These are phyloP conservation scores for Leishmania gerbilli DNA, from an alignment of 208 protist species.

Conservation along the genomic window DNA sequence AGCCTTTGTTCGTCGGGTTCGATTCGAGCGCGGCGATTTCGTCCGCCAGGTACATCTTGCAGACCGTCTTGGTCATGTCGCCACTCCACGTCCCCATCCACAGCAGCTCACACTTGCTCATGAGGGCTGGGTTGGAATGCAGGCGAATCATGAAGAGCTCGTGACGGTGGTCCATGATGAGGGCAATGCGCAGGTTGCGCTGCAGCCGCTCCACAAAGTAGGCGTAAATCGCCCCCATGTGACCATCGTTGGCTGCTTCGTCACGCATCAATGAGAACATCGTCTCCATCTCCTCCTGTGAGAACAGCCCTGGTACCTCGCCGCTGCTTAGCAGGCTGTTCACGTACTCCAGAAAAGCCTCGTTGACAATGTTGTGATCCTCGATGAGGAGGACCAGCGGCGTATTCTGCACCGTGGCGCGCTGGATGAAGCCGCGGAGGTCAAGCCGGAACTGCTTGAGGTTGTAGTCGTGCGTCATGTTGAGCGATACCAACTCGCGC, in stretches of 20 bases:
- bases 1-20: constrained; percentile 68
- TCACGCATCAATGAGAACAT: constrained; percentile 93
- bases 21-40: constrained; percentile 71
- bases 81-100: constrained; percentile 95
- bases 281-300: constrained; percentile 95
- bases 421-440: constrained; percentile 79
- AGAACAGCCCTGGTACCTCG: constrained; percentile 96
- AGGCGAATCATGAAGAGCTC: constrained; percentile 87
- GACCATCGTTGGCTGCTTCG: constrained; percentile 83
- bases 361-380: constrained; percentile 96
- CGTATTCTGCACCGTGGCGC: constrained; percentile 75
- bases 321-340: constrained; percentile 94
- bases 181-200: constrained; percentile 92
- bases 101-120: constrained; percentile 93
- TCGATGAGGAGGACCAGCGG: constrained; percentile 97
- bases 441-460: constrained; percentile 91
- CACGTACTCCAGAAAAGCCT: constrained; percentile 96
- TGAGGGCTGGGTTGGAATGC: constrained; percentile 95
- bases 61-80: constrained; percentile 85
- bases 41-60: constrained; percentile 74
- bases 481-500: constrained; percentile 88
- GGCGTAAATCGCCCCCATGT: constrained; percentile 76
- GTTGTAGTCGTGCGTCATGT: constrained; percentile 91
- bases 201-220: constrained; percentile 90
- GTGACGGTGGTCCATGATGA: constrained; percentile 94